These are phyloP conservation scores for Penicillium sclerotigenum DNA, from an alignment of 2,329 filamentous ascomycete species.

Conservation along the genomic window DNA sequence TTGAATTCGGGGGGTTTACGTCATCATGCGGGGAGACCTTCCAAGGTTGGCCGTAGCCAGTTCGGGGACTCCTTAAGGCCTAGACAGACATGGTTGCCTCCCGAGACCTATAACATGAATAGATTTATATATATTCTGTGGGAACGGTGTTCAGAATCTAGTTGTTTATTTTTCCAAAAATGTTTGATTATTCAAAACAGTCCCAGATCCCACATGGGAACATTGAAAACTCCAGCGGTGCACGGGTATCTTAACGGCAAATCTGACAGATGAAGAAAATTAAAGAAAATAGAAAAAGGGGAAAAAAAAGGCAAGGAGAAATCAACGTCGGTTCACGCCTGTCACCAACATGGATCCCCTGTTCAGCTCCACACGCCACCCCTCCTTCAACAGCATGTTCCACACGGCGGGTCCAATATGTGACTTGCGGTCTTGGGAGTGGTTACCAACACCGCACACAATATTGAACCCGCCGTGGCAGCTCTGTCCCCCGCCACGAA, in stretches of 20 bases:
- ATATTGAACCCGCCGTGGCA: constrained; percentile 64
- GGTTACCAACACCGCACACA: constrained; percentile 75
- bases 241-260: constrained; percentile 8
- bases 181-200: background rate
- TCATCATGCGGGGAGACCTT: constrained; percentile 31
- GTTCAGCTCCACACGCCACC: constrained; percentile 75
- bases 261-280: background rate
- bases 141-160: background rate
- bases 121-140: background rate
- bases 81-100: background rate
- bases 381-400: constrained; percentile 69
- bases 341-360: constrained; percentile 69
- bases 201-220: background rate
- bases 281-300: background rate
- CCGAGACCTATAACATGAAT: background rate
- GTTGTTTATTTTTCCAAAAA: background rate
- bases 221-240: constrained; percentile 12
- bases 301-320: background rate
- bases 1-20: constrained; percentile 19
- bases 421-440: constrained; percentile 73
- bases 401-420: constrained; percentile 77
- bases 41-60: background rate
- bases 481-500: constrained; percentile 42
- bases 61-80: background rate
- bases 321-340: constrained; percentile 49